Base-by-base conservation (phyloP, 805 yeast genomes). In the Metschnikowia dekortorum region DNA sequence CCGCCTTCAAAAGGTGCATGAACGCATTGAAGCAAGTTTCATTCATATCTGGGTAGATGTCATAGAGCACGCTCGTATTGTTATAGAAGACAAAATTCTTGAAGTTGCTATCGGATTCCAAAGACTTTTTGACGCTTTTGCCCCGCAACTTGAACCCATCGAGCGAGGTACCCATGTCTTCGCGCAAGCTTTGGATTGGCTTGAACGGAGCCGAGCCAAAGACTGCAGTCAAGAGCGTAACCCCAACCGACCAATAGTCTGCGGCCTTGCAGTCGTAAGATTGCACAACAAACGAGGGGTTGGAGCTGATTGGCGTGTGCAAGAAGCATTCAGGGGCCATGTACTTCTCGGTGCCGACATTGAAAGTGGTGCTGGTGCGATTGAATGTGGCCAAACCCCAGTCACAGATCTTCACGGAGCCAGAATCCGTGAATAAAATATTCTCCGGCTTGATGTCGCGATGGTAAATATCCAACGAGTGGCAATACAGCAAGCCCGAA, bases 391-490 rank as follows among this genome's bases (percentile, higher is more conserved):
- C 78, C 46, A 84, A 75, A 0, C 91, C 91, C 88, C 89, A 85
- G 63, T 85, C 90, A 49, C 88, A 83, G 44, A 85, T 66, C 63
- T 85, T 85, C 45, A 84, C 71, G 30, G 76, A 63, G 42, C 84
- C 83, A 46, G 72, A 66, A 4, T 65, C 64, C 55, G 76, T 77
- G 46, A 85, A 67, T 32, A 85, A 66, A 30, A 85, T 75, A 59
- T 85, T 85, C 65, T 85, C 91, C 1, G 91, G 91, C 64, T 85
- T 85, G 50, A 85, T 76, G 61, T 85, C 91, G 44, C 91, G 71
- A 63, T 85, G 91, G 55, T 79, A 84, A 11, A 85, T 73, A 0
- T 85, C 84, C 39, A 69, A 65, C 4, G 76, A 64, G 60, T 86
- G 92, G 4, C 85, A 73, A 57, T 69, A 80, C 11, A 65, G 57